Evolutionary conservation across 257 asterid species (phyloP).

Genomic region (Solanum virginianum): DNA sequence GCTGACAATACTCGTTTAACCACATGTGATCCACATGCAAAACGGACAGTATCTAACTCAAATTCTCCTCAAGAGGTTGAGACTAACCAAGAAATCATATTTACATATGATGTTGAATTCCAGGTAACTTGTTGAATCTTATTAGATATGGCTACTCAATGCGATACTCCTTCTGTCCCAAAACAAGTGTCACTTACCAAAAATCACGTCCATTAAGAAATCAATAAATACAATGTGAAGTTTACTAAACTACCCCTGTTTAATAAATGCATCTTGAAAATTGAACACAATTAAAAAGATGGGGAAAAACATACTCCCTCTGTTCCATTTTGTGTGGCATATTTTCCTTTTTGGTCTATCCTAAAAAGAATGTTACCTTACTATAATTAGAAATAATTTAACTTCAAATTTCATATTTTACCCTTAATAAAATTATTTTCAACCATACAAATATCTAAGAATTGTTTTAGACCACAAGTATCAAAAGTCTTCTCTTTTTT

Average conservation of each 20-base stretch:
- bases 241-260: background rate
- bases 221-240: background rate
- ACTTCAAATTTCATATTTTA: no score
- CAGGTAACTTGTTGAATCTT: conserved; percentile 20
- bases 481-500: no score
- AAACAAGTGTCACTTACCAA: background rate
- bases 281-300: background rate
- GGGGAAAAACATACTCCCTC: no score
- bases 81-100: conserved; percentile 52
- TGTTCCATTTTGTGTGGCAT: no score
- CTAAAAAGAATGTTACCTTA: no score
- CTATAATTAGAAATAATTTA: no score
- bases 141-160: background rate
- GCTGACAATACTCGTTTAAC: conserved; percentile 29
- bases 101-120: conserved; percentile 60
- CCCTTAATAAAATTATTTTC: no score
- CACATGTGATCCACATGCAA: conserved; percentile 58
- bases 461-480: no score
- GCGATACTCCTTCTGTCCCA: background rate
- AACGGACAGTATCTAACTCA: conserved; percentile 37
- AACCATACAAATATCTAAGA: no score
- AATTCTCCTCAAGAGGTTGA: conserved; percentile 65
- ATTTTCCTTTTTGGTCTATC: no score
- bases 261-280: background rate
- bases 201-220: background rate